A percentile compares a stretch with the other conserved stretches of the same genome.
Evolutionary conservation across 176 grass and related monocot genomes (phyloP).

Genomic region (Cymbopogon citratus): DNA sequence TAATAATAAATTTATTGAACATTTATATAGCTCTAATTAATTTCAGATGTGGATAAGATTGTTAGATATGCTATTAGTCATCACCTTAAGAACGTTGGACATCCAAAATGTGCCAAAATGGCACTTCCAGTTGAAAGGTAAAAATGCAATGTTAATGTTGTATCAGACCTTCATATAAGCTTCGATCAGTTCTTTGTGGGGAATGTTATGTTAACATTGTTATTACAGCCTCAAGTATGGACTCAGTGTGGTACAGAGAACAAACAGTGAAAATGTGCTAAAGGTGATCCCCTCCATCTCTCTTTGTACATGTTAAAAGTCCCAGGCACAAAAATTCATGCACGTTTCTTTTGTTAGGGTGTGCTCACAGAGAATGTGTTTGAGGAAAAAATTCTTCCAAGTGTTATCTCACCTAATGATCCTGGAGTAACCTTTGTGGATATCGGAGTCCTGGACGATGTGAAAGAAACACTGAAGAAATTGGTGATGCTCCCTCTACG

Average conservation of each 20-base stretch:
- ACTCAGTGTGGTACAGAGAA: conserved; percentile 34
- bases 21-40: not conserved
- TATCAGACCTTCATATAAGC: conserved; percentile 4
- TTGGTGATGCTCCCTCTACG: conserved; percentile 73
- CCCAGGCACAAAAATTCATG: not conserved
- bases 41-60: conserved; percentile 53
- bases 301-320: conserved; percentile 10
- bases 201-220: conserved; percentile 19
- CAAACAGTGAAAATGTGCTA: conserved; percentile 43
- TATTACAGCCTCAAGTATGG: conserved; percentile 55
- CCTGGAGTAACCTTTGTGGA: conserved; percentile 74
- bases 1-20: not conserved
- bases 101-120: conserved; percentile 17
- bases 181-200: not conserved
- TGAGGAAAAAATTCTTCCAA: conserved; percentile 53
- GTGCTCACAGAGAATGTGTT: conserved; percentile 68
- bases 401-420: conserved; percentile 67
- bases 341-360: conserved; percentile 37
- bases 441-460: conserved; percentile 68
- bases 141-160: not conserved
- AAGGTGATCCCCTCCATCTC: conserved; percentile 36
- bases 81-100: conserved; percentile 13
- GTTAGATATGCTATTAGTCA: conserved; percentile 31
- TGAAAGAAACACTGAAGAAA: conserved; percentile 58
- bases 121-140: conserved; percentile 31